Percentiles rank a stretch among this genome's conserved stretches.
These are phyloP conservation scores for Cyclotella kingstonii DNA, from an alignment of 108 stramenopile genomes.

Conservation along the genomic window DNA sequence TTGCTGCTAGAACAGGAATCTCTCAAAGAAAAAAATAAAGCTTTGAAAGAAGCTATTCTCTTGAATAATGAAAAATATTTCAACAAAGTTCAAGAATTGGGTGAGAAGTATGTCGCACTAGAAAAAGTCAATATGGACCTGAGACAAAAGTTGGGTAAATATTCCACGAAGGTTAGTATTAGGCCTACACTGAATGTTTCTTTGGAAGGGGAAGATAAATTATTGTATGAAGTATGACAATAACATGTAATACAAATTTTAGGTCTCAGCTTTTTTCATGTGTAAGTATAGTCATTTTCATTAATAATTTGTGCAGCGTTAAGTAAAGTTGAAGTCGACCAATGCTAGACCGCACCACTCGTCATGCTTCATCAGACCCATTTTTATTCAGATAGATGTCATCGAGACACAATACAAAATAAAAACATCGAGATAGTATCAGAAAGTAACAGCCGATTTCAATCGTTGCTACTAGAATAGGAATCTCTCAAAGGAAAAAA, in stretches of 20 bases:
- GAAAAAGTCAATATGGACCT: constrained; percentile 33
- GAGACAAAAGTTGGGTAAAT: constrained; percentile 14
- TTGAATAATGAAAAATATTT: constrained; percentile 39
- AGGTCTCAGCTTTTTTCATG: neutral
- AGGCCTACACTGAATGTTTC: constrained; percentile 15
- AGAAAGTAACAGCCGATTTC: constrained; percentile 17
- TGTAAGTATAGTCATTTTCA: neutral
- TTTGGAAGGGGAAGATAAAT: constrained; percentile 21
- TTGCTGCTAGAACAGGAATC: constrained; percentile 18
- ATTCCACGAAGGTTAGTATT: neutral
- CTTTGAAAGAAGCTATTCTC: constrained; percentile 39
- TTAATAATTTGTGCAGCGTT: too few species aligned
- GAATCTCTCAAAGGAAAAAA: constrained; percentile 31
- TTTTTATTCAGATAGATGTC: too few species aligned
- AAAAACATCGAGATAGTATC: constrained; percentile 1
- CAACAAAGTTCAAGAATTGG: constrained; percentile 36
- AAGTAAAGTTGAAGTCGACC: too few species aligned
- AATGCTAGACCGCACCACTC: too few species aligned
- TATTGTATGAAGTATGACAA: constrained; percentile 33
- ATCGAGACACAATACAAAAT: constrained; percentile 14
- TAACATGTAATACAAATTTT: neutral
- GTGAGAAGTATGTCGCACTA: constrained; percentile 31
- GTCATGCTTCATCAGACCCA: too few species aligned
- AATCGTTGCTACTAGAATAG: constrained; percentile 22
- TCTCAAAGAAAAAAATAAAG: constrained; percentile 32